Percentiles rank a stretch among this genome's conserved stretches.
Evolutionary conservation across 768 basidiomycete genomes (phyloP).

Genomic region (Auriculariales sp.): DNA sequence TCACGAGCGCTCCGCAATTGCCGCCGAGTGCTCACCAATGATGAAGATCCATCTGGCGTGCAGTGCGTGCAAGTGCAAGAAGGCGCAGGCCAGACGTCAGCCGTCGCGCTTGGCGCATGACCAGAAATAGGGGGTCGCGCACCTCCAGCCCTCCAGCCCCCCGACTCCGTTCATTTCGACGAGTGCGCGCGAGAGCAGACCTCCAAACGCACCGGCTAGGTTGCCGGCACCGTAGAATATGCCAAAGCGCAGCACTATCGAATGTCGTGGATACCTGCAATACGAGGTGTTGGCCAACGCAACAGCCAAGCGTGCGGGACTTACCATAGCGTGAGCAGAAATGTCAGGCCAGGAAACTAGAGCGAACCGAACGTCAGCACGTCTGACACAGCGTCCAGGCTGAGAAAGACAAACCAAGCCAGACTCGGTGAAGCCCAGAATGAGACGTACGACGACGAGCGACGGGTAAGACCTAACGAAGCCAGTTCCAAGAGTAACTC

Average conservation of each 20-base stretch:
- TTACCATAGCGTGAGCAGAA: neutral
- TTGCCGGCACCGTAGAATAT: conserved; percentile 30
- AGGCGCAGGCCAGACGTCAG: no score
- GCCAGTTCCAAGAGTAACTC: neutral
- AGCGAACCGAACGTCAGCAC: no score
- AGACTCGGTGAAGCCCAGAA: neutral
- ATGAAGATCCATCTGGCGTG: conserved; percentile 12
- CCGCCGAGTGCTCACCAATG: conserved; percentile 2
- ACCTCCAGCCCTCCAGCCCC: conserved; percentile 37
- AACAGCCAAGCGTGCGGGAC: neutral
- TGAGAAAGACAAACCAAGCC: neutral
- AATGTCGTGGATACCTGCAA: neutral
- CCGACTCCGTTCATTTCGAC: conserved; percentile 38
- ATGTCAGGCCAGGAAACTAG: neutral
- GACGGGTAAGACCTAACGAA: neutral
- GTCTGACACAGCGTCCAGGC: no score
- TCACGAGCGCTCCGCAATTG: neutral
- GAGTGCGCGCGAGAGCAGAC: conserved; percentile 47
- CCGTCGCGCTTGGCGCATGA: no score
- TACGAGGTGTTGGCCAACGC: neutral
- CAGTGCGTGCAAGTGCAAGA: no score
- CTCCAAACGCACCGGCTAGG: conserved; percentile 46
- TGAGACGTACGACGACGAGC: neutral
- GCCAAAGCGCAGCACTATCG: neutral
- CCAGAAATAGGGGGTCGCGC: conserved; percentile 10